These are phyloP conservation scores for Panicum virgatum DNA, from an alignment of 202 grass and related monocot genomes.

Conservation along the genomic window DNA sequence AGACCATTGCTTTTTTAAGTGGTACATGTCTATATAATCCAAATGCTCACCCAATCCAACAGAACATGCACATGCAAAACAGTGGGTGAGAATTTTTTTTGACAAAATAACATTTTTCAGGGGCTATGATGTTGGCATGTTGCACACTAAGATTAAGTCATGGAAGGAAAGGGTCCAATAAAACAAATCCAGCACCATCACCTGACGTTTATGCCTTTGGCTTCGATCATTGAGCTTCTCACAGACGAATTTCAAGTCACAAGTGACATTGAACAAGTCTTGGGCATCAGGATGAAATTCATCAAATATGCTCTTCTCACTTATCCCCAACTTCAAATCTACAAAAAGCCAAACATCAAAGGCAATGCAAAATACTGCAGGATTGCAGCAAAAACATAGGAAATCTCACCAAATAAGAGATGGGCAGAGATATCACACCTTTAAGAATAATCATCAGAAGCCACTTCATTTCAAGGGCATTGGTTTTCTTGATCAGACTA, in stretches of 20 bases:
- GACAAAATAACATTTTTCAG: conserved; percentile 12
- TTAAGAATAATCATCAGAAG: conserved; percentile 98
- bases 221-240: conserved; percentile 86
- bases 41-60: neutral
- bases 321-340: conserved; percentile 94
- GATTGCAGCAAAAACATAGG: conserved; percentile 1
- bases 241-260: conserved; percentile 92
- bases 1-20: neutral
- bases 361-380: conserved; percentile 1
- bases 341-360: conserved; percentile 36
- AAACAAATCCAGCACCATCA: conserved; percentile 36
- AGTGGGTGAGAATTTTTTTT: neutral
- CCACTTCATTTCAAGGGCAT: conserved; percentile 96
- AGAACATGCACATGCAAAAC: neutral
- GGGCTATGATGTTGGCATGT: neutral
- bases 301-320: conserved; percentile 92
- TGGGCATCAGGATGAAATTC: conserved; percentile 97
- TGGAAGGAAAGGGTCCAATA: conserved; percentile 14
- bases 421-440: conserved; percentile 43
- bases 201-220: conserved; percentile 89
- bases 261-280: conserved; percentile 97
- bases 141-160: neutral
- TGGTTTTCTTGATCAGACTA: conserved; percentile 89
- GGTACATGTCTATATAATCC: neutral
- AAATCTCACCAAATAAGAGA: conserved; percentile 10